These are phyloP conservation scores for Blastocystis sp. DNA, from an alignment of 352 stramenopile genomes.

Conservation along the genomic window DNA sequence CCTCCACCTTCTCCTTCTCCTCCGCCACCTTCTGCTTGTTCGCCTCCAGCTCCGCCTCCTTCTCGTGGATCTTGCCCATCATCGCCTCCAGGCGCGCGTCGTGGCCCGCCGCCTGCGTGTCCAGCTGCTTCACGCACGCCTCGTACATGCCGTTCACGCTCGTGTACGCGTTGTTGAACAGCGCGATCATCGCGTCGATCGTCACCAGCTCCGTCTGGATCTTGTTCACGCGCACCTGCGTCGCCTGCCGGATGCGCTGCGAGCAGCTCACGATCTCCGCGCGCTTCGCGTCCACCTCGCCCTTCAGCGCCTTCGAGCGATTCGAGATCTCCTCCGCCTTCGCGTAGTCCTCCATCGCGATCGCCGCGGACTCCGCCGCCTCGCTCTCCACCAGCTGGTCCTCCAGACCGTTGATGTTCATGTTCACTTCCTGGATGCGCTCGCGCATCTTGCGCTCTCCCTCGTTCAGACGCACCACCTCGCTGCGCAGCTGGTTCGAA, in stretches of 20 bases:
- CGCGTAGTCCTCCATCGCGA: constrained; percentile 60
- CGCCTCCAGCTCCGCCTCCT: constrained; percentile 20
- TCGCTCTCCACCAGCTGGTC: constrained; percentile 53
- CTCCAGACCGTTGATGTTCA: constrained; percentile 3
- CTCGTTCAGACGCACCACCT: constrained; percentile 64
- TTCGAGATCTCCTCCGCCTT: constrained; percentile 65
- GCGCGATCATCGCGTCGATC: constrained; percentile 61
- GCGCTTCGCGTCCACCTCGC: constrained; percentile 46
- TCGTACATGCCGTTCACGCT: constrained; percentile 33
- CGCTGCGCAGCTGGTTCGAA: constrained; percentile 66
- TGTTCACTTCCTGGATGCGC: constrained; percentile 8
- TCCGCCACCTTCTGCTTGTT: constrained; percentile 28
- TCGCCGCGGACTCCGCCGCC: constrained; percentile 4
- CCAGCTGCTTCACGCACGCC: constrained; percentile 19
- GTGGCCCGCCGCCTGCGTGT: constrained; percentile 22
- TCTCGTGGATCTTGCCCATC: constrained; percentile 31
- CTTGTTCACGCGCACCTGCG: constrained; percentile 61
- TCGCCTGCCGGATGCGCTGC: constrained; percentile 46
- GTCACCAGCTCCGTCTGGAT: constrained; percentile 66
- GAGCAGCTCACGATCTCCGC: constrained; percentile 19
- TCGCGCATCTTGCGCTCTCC: constrained; percentile 64
- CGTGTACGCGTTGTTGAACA: constrained; percentile 50
- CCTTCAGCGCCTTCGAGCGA: constrained; percentile 10
- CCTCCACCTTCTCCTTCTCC: constrained; percentile 64
- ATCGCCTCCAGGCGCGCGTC: constrained; percentile 54